Base-by-base conservation (phyloP, 169 alveolate genomes). In the Plasmodium knowlesi region DNA sequence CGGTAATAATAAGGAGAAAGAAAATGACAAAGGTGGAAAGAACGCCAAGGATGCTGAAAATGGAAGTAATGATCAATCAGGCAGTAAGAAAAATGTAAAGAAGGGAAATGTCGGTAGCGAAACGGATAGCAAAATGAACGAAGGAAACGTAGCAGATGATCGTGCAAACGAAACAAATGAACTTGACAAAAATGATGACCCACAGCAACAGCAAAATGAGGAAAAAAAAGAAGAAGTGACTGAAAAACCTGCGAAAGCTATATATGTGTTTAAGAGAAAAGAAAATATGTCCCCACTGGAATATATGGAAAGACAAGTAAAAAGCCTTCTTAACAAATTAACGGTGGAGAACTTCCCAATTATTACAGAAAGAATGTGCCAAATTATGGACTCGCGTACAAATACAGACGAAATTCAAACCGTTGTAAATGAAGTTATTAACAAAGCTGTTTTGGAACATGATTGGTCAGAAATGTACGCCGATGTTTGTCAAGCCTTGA, bases 391-490 rank as follows among this genome's bases (percentile, higher is more conserved):
- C 67, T 92, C 96, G 30, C 92, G 96, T 78, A 82, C 76, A 43
- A 92, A 93, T 82, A 96, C 94, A 25, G 96, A 92, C 34, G 98
- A 97, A 67, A 94, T 97, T 19, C 97, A 96, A 46, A 93, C 95
- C 12, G 96, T 97, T 5, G 98, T 96, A 37, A 96, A 94, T 83
- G 95, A 96, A 81, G 96, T 97, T 16, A 85, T 97, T 71, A 95
- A 95, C 46, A 98, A 98, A 92, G 99, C 99, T 10, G 98, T 97
- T 25, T 93, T 96, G 70, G 99, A 97, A 81, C 99, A 98, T 41
- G 98, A 98, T 46, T 98, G 98, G 98, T 97, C 98, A 10, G 99
- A 98, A 86, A 98, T 98, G 99, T 98, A 98, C 81, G 98, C 99
- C 0, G 99, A 98, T 92, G 93, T 98, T 54, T 97, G 99, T 95